phyloP scores from a whole-genome alignment of 1,284 basidiomycete genomes.

The Neonothopanus nambi region DNA sequence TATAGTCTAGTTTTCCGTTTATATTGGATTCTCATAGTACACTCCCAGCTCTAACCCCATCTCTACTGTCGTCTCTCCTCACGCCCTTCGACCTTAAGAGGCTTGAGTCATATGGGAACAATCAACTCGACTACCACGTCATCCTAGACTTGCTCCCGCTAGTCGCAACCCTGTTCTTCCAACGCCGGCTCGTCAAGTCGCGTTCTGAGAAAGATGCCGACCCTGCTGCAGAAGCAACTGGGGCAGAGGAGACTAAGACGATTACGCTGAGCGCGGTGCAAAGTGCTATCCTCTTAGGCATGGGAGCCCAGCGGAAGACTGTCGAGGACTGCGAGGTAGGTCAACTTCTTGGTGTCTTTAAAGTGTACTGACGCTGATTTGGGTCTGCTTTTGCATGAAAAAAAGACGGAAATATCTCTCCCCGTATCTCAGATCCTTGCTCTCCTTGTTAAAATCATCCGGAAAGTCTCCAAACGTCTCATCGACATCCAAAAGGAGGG shows the following conservation, averaged over 20 bases:
- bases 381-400: too few species aligned
- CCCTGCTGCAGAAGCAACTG: conserved; percentile 24
- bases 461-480: conserved; percentile 81
- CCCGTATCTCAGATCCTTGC: conserved; percentile 89
- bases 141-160: conserved; percentile 90
- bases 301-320: conserved; percentile 90
- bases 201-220: background rate
- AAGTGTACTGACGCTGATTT: background rate
- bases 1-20: background rate
- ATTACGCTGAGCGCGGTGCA: conserved; percentile 82
- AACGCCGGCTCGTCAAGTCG: conserved; percentile 52
- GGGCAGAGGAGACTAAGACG: conserved; percentile 31
- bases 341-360: conserved; percentile 9
- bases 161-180: conserved; percentile 84
- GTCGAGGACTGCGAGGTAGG: conserved; percentile 87
- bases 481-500: conserved; percentile 82
- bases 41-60: conserved; percentile 50
- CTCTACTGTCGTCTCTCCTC: conserved; percentile 75
- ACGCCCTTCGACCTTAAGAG: conserved; percentile 97
- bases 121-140: conserved; percentile 95
- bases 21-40: background rate
- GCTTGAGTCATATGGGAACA: conserved; percentile 93
- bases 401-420: conserved; percentile 77
- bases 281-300: conserved; percentile 83
- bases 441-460: conserved; percentile 88